These are phyloP conservation scores for Naganishia onofrii DNA, from an alignment of 768 basidiomycete species.

Conservation along the genomic window DNA sequence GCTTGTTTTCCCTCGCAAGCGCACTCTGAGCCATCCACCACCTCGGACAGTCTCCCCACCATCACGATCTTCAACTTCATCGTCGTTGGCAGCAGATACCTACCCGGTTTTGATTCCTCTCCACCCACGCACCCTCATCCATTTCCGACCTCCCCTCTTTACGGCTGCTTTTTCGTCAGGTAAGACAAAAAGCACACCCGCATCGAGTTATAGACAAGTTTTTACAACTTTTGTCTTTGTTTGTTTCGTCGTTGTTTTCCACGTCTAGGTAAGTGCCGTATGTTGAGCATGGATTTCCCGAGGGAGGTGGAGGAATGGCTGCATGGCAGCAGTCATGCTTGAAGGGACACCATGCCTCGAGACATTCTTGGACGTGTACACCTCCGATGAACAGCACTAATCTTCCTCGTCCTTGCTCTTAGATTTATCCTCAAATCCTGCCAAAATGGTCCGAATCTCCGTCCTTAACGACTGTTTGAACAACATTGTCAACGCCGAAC, in stretches of 20 bases:
- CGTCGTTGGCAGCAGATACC: neutral
- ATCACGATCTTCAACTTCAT: slow-evolving; percentile 13
- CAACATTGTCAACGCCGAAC: slow-evolving; percentile 99
- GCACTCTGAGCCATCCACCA: neutral
- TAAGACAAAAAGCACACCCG: slow-evolving; percentile 48
- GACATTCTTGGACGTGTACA: too few species aligned
- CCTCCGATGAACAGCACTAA: neutral
- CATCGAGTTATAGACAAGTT: slow-evolving; percentile 42
- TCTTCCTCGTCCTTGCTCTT: neutral
- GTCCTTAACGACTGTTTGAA: slow-evolving; percentile 59
- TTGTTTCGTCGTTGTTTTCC: neutral
- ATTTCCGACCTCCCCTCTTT: slow-evolving; percentile 40
- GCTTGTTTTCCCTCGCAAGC: neutral
- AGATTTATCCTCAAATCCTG: slow-evolving; percentile 32
- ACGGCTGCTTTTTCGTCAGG: slow-evolving; percentile 42
- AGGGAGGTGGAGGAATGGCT: neutral
- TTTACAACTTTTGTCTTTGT: slow-evolving; percentile 12
- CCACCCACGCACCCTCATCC: slow-evolving; percentile 22
- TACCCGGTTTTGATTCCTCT: neutral
- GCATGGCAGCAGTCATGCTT: neutral
- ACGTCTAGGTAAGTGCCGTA: slow-evolving; percentile 16
- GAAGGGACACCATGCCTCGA: neutral
- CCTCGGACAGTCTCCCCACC: neutral
- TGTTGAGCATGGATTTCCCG: neutral
- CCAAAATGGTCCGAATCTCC: slow-evolving; percentile 56